Conservation (phyloP, 192 early-diverging fungal species). For the Funneliformis geosporum region DNA sequence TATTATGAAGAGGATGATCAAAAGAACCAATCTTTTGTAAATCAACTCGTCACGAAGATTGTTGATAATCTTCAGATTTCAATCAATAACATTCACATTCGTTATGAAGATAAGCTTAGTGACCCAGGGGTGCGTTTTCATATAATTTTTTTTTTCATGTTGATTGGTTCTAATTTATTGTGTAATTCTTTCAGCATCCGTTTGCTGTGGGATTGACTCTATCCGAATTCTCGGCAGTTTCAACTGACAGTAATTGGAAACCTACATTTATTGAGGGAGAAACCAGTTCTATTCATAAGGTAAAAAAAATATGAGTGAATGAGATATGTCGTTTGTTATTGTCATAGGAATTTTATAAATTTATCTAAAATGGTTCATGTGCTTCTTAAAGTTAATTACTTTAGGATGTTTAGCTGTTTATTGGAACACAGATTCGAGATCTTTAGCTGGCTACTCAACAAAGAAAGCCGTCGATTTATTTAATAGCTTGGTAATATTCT, state of each 20-base stretch:
- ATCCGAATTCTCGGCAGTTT: constrained; percentile 86
- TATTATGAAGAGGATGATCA: constrained; percentile 50
- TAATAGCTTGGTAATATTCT: constrained; percentile 45
- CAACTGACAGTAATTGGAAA: constrained; percentile 85
- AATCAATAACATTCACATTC: constrained; percentile 93
- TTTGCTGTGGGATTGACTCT: constrained; percentile 91
- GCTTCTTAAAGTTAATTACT: constrained; percentile 46
- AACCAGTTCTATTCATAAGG: constrained; percentile 83
- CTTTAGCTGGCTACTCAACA: constrained; percentile 51
- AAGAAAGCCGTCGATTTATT: constrained; percentile 56
- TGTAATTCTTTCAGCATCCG: constrained; percentile 49
- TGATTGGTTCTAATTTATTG: constrained; percentile 18
- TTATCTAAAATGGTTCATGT: not conserved
- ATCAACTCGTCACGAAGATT: constrained; percentile 89
- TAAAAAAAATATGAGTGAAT: constrained; percentile 46
- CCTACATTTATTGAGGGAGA: constrained; percentile 79
- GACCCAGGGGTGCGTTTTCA: constrained; percentile 54
- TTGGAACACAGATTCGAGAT: constrained; percentile 80
- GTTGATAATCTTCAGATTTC: constrained; percentile 95
- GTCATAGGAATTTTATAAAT: no score
- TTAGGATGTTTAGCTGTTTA: constrained; percentile 79
- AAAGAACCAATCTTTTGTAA: constrained; percentile 84
- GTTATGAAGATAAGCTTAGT: constrained; percentile 89
- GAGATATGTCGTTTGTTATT: not conserved
- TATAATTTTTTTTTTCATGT: not conserved